These are phyloP conservation scores for Blumeriella jaapii DNA, from an alignment of 2,329 filamentous ascomycete genomes.

Conservation along the genomic window DNA sequence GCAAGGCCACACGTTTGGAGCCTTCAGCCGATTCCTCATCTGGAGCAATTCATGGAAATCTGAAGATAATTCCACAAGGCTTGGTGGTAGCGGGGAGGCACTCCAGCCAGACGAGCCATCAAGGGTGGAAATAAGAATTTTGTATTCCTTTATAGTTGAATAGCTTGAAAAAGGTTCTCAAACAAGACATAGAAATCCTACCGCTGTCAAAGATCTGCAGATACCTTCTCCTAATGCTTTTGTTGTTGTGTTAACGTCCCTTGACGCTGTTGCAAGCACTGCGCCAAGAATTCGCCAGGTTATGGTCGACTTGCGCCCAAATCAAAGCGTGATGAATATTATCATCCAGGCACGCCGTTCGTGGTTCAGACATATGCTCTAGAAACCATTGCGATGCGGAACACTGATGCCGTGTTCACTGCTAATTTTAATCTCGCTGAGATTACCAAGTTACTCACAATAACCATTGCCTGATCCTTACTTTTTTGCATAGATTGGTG, in stretches of 20 bases:
- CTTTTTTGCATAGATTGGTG: conserved; percentile 23
- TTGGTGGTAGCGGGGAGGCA: too few relatives aligned
- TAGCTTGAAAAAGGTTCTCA: too few relatives aligned
- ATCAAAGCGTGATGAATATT: conserved; percentile 20
- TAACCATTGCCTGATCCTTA: conserved; percentile 20
- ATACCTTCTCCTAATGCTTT: conserved; percentile 17
- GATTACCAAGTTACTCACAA: conserved; percentile 18
- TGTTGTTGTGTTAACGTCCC: conserved; percentile 7
- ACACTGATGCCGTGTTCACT: background rate
- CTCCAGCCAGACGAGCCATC: too few relatives aligned
- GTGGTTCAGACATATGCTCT: conserved; percentile 21
- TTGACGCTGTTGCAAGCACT: conserved; percentile 19
- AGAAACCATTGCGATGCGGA: conserved; percentile 3
- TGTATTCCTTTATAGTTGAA: too few relatives aligned
- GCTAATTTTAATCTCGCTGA: conserved; percentile 17
- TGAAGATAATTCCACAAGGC: too few relatives aligned
- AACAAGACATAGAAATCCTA: too few relatives aligned
- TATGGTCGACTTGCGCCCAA: conserved; percentile 22
- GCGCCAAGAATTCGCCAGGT: conserved; percentile 21
- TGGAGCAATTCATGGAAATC: too few relatives aligned
- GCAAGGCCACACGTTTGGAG: too few relatives aligned
- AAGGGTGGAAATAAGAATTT: too few relatives aligned
- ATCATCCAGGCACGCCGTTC: conserved; percentile 18
- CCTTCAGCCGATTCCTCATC: too few relatives aligned
- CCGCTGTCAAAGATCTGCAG: too few relatives aligned